These are phyloP conservation scores for Candolleomyces efflorescens DNA, from an alignment of 768 basidiomycete genomes.

Conservation along the genomic window DNA sequence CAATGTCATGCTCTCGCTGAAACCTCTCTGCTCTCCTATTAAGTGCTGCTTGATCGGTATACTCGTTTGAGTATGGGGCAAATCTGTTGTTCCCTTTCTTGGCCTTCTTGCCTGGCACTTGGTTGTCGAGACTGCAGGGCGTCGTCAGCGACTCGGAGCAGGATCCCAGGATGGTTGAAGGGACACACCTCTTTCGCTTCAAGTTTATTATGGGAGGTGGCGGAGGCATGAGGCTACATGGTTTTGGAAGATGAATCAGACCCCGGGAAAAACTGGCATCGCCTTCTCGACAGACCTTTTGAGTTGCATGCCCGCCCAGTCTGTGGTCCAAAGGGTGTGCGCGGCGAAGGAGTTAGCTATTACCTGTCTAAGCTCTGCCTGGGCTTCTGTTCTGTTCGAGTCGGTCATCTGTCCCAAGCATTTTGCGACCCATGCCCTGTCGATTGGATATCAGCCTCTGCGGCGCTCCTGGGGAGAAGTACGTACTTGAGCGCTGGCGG, in stretches of 20 bases:
- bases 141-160: conserved; percentile 23
- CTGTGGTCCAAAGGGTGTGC: conserved; percentile 86
- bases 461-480: neutral
- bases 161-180: neutral
- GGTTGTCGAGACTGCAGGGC: conserved; percentile 23
- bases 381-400: conserved; percentile 80
- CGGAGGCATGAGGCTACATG: conserved; percentile 54
- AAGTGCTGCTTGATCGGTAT: conserved; percentile 65
- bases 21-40: conserved; percentile 84
- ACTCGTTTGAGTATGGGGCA: conserved; percentile 30
- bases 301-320: conserved; percentile 87
- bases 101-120: conserved; percentile 43
- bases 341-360: conserved; percentile 89
- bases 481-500: conserved; percentile 8
- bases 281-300: conserved; percentile 57
- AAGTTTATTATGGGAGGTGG: conserved; percentile 48
- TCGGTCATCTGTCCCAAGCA: conserved; percentile 92
- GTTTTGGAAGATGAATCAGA: conserved; percentile 14
- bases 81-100: conserved; percentile 52
- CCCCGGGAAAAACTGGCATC: neutral
- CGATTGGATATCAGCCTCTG: neutral
- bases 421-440: conserved; percentile 92
- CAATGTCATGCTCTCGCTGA: conserved; percentile 84
- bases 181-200: conserved; percentile 65
- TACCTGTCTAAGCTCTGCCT: conserved; percentile 93